A percentile compares a stretch with the other conserved stretches of the same genome.
These are phyloP conservation scores for Leccinum broughii DNA, from an alignment of 768 basidiomycete genomes.

Conservation along the genomic window DNA sequence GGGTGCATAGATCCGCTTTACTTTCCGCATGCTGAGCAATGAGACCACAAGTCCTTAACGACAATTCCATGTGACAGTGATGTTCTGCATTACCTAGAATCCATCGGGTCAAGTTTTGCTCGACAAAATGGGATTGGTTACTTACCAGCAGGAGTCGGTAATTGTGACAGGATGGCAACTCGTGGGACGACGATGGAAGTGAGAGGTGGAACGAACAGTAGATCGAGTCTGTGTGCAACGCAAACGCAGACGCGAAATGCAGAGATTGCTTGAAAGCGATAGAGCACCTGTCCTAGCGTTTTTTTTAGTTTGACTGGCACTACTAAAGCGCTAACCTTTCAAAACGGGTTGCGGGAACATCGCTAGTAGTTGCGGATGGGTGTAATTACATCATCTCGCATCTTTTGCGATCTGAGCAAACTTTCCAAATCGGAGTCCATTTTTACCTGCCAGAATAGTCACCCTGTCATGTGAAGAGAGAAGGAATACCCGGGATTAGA, in stretches of 20 bases:
- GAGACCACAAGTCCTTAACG: slow-evolving; percentile 57
- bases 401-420: slow-evolving; percentile 2
- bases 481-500: slow-evolving; percentile 13
- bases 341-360: slow-evolving; percentile 12
- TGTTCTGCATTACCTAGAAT: slow-evolving; percentile 37
- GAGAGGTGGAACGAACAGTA: not conserved
- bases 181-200: not conserved
- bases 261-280: not conserved
- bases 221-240: not conserved
- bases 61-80: slow-evolving; percentile 52
- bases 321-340: slow-evolving; percentile 5
- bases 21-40: slow-evolving; percentile 54
- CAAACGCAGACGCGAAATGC: not conserved
- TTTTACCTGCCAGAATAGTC: slow-evolving; percentile 5
- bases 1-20: slow-evolving; percentile 53
- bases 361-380: slow-evolving; percentile 13
- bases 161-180: not conserved
- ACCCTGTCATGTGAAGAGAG: slow-evolving; percentile 10
- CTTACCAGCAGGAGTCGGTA: slow-evolving; percentile 14
- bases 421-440: not conserved
- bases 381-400: slow-evolving; percentile 18
- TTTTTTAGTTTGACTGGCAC: slow-evolving; percentile 17
- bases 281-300: not conserved
- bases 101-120: not conserved
- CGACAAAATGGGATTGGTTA: not conserved